Base-by-base conservation (phyloP, 2,329 filamentous ascomycete species). In the Scedosporium aurantiacum region DNA sequence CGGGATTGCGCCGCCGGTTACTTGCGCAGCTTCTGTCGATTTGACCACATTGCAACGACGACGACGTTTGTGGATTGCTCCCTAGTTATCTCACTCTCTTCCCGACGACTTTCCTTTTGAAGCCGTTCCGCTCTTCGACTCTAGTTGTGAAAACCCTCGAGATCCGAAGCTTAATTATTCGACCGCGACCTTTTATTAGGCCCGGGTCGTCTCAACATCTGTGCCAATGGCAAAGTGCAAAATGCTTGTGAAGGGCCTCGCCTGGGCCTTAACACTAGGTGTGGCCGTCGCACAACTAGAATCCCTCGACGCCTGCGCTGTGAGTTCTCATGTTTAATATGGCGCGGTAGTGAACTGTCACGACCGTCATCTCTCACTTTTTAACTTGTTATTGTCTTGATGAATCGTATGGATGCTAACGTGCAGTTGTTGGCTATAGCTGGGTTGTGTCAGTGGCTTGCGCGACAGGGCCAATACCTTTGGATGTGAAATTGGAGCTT, bases 401-500 rank as follows among this genome's bases (percentile, higher is more conserved):
- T 12, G n/a, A 61, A 58, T 58, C 61, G 7, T 8, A 12, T 14
- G 4, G 23, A 56, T 37, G 18, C 56, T 54, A 54, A 57, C 18
- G 14, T 16, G 37, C 37, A 37, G 12, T 3, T 25, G 25, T 16
- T 12, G 21, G 10, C n/a, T 7, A 40, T 37, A 64, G 63, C 63
- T 63, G 63, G 63, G 60, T 10, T 64, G 63, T 57, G 47, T 64
- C 25, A 60, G 41, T 50, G 61, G 60, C 41, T 54, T 63, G 55
- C 52, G 60, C 32, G 61, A 55, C 50, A 63, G 61, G 52, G 60
- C 58, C 32, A 58, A 60, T 25, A 54, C 57, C 4, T 57, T 60
- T 23, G 58, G 58, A 21, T 60, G 58, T 23, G 41, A 32, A 16
- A 70, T 70, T 40, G 65, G 67, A 50, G 67, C 73, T 28, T 67